Conservation (phyloP, 768 basidiomycete species). For the Rickenella mellea region DNA sequence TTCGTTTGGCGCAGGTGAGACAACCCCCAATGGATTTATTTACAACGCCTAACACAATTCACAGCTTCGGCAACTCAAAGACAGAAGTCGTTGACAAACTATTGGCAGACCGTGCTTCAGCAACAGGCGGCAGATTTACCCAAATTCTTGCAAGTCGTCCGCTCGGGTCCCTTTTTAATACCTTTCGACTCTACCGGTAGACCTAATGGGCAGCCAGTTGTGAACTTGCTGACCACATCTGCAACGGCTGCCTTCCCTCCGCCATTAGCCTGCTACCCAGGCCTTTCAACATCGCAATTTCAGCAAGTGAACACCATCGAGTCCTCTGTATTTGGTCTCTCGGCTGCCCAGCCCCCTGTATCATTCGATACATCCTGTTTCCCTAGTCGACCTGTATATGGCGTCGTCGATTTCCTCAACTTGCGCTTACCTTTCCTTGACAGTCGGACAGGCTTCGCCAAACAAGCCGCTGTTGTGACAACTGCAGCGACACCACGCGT, state of each 20-base stretch:
- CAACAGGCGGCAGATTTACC: constrained; percentile 32
- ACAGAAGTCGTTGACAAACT: constrained; percentile 34
- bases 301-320: constrained; percentile 40
- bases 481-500: constrained; percentile 35
- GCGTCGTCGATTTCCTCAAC: constrained; percentile 46
- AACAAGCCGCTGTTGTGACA: constrained; percentile 41
- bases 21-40: too few species aligned
- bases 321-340: constrained; percentile 39
- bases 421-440: constrained; percentile 50
- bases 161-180: constrained; percentile 38
- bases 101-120: constrained; percentile 45
- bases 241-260: constrained; percentile 41
- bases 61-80: constrained; percentile 52
- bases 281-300: constrained; percentile 28
- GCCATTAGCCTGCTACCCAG: constrained; percentile 54
- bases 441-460: constrained; percentile 28
- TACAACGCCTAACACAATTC: not conserved
- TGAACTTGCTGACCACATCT: constrained; percentile 31
- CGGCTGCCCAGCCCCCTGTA: constrained; percentile 19
- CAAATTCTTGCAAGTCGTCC: constrained; percentile 37
- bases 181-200: constrained; percentile 47
- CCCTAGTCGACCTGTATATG: constrained; percentile 51
- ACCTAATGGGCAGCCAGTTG: constrained; percentile 19
- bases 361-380: constrained; percentile 44
- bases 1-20: constrained; percentile 46